phyloP scores from a whole-genome alignment of 257 asterid genomes.

The Capsicum rhomboideum region DNA sequence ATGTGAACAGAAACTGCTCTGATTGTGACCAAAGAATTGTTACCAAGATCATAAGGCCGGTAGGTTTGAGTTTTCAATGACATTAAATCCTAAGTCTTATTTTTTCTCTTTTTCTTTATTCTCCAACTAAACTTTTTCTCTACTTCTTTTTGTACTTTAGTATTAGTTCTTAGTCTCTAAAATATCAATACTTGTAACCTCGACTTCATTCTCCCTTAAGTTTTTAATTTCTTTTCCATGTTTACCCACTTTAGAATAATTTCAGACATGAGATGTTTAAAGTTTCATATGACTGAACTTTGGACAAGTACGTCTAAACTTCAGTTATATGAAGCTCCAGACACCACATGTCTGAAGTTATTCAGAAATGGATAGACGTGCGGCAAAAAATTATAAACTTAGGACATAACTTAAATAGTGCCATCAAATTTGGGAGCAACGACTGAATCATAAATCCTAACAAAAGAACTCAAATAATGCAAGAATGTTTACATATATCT shows the following conservation, averaged over 20 bases:
- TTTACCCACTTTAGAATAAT: neutral
- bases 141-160: neutral
- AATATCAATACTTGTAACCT: neutral
- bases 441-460: neutral
- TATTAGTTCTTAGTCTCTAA: neutral
- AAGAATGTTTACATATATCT: neutral
- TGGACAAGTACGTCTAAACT: neutral
- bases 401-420: neutral
- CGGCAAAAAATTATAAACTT: too few relatives aligned
- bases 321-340: too few relatives aligned
- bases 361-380: too few relatives aligned
- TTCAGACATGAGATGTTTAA: neutral
- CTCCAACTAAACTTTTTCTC: neutral
- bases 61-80: neutral
- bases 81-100: neutral
- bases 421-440: neutral
- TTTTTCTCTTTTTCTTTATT: neutral
- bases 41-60: neutral
- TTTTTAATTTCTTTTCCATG: neutral
- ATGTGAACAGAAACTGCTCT: neutral
- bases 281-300: neutral
- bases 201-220: neutral
- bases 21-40: neutral
- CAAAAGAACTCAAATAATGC: neutral
- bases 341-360: too few relatives aligned